Evolutionary conservation across 2,329 filamentous ascomycete species (phyloP), one percentile per base, ranked within the genome.

Genomic region (Cytospora chrysosperma): DNA sequence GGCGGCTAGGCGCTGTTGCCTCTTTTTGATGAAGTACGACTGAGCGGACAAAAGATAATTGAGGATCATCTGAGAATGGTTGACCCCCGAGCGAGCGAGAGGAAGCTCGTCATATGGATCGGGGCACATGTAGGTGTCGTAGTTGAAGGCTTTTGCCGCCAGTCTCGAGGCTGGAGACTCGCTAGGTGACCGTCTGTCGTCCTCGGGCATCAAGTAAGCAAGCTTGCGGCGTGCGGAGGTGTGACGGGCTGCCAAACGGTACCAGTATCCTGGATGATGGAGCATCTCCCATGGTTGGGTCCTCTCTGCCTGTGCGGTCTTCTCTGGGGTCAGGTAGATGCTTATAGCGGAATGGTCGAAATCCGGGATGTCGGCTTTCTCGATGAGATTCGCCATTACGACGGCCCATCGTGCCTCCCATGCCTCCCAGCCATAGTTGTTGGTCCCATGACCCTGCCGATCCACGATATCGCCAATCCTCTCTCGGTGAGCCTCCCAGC

Each of bases 391-490:
- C 2, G 85, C 86, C 86, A 89, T 88, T 15, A 86, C 77, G 26
- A 78, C 78, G 19, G 85, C 82, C 86, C 86, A 89, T 62, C 91
- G 85, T 49, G 91, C 88, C 76, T 97, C 90, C 93, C 94, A 99
- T 2, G 94, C 93, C 71, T 92, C 86, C 91, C 93, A 98, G 7
- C 92, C 92, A 74, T 98, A 98, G 68, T 92, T 96, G 34, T 87
- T 86, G 3, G 91, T 93, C 0, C 94, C 94, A 69, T 91, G 91
- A 4, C 93, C 93, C 68, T 90, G 87, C 21, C 91, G 85, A 71
- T 97, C 92, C 19, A 97, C 81, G 59, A 97, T 85, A 69, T 92
- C 89, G 61, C 82, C 83, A 67, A 94, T 87, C 62, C 89, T 86
- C 61, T 88, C 84, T 65, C 88, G 86, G 74, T 98, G 96, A 43